phyloP scores from a whole-genome alignment of 805 yeast species.

The Pichia ethanolica region DNA sequence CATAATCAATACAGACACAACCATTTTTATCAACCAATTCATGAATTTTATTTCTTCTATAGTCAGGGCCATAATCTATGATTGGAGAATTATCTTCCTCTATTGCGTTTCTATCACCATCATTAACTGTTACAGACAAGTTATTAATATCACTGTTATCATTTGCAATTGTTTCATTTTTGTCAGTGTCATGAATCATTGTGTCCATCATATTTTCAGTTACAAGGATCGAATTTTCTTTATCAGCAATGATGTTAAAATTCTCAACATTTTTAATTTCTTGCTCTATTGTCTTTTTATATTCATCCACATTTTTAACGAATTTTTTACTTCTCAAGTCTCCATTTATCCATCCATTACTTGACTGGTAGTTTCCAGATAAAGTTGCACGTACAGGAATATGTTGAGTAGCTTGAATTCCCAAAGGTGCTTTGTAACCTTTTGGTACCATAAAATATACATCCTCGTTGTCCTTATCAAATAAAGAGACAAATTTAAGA shows the following conservation, averaged over 20 bases:
- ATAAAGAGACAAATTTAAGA: not conserved
- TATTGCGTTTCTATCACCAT: not conserved
- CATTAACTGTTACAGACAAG: not conserved
- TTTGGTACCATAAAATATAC: conserved; percentile 5
- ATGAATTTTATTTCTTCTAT: conserved; percentile 24
- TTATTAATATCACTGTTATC: no score
- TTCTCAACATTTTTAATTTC: not conserved
- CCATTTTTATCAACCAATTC: conserved; percentile 39
- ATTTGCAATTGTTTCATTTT: no score
- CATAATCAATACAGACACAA: conserved; percentile 35
- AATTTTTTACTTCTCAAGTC: not conserved
- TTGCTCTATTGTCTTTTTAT: not conserved
- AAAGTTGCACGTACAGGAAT: not conserved
- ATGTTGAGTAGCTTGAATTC: not conserved
- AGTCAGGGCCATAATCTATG: conserved; percentile 24
- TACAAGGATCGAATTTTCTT: no score
- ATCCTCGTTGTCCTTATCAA: not conserved
- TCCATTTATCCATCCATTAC: not conserved
- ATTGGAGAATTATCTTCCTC: not conserved
- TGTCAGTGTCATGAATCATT: no score
- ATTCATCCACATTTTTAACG: not conserved
- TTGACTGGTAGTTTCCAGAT: not conserved
- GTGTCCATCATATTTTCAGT: no score
- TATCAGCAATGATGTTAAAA: not conserved
- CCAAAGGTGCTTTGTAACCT: conserved; percentile 1